phyloP scores from a whole-genome alignment of 352 stramenopile genomes.

The Elongisporangium undulatum region DNA sequence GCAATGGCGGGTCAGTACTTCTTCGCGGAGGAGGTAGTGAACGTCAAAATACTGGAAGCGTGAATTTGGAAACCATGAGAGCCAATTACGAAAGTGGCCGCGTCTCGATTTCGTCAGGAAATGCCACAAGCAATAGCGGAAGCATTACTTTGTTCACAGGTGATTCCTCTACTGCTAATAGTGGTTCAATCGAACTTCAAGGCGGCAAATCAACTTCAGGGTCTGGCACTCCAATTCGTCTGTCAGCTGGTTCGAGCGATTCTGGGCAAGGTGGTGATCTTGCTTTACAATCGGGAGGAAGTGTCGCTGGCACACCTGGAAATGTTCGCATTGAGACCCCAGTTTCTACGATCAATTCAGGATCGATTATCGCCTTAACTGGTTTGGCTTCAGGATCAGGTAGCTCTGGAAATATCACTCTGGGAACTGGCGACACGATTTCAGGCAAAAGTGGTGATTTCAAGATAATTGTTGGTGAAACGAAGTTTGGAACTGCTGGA shows the following conservation, averaged over 20 bases:
- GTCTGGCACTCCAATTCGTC: constrained; percentile 22
- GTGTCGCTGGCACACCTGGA: constrained; percentile 17
- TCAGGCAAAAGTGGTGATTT: constrained; percentile 19
- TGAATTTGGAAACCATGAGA: constrained; percentile 24
- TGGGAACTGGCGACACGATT: constrained; percentile 21
- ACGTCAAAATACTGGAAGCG: constrained; percentile 24
- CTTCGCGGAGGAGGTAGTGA: constrained; percentile 41
- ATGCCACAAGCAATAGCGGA: constrained; percentile 24
- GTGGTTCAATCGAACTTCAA: constrained; percentile 37
- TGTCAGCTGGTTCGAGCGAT: constrained; percentile 31
- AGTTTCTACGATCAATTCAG: constrained; percentile 13
- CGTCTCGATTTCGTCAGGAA: constrained; percentile 31
- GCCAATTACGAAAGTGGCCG: constrained; percentile 17
- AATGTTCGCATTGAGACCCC: constrained; percentile 18
- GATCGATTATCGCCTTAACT: constrained; percentile 21
- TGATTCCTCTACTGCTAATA: constrained; percentile 24
- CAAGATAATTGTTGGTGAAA: constrained; percentile 24
- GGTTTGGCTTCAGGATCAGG: constrained; percentile 16
- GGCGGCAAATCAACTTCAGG: constrained; percentile 43
- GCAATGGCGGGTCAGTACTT: constrained; percentile 34
- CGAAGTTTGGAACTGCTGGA: constrained; percentile 18
- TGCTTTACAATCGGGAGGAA: constrained; percentile 8
- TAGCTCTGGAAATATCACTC: constrained; percentile 16
- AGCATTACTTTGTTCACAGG: constrained; percentile 47
- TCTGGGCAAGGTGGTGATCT: constrained; percentile 12